Evolutionary conservation across 177 flowering plant genomes (phyloP).

Genomic region (Vitis hybrid): DNA sequence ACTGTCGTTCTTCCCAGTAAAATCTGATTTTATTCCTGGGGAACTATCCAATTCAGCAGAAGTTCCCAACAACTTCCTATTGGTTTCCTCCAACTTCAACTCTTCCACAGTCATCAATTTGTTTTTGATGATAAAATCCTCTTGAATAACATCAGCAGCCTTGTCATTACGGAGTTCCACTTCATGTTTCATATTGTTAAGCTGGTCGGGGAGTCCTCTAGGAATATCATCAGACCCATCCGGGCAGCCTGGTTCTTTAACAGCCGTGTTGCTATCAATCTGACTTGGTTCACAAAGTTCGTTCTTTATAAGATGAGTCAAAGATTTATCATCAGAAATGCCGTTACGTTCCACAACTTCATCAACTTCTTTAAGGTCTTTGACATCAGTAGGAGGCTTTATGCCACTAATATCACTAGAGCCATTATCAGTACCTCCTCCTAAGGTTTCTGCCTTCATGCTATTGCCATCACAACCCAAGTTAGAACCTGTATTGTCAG

Average conservation of each 20-base stretch:
- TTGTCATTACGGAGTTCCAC: slow-evolving; percentile 6
- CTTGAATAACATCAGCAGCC: slow-evolving; percentile 10
- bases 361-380: slow-evolving; percentile 12
- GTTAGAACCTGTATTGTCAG: slow-evolving; percentile 13
- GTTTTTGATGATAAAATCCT: slow-evolving; percentile 14
- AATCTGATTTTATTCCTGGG: slow-evolving; percentile 17
- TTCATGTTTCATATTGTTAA: slow-evolving; percentile 14
- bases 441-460: slow-evolving; percentile 4
- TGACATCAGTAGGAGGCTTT: slow-evolving; percentile 10
- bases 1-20: slow-evolving; percentile 16
- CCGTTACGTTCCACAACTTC: slow-evolving; percentile 3
- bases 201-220: slow-evolving; percentile 13
- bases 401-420: slow-evolving; percentile 17
- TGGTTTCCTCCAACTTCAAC: slow-evolving; percentile 12
- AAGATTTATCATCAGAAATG: slow-evolving; percentile 19
- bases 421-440: slow-evolving; percentile 13
- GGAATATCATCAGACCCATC: not conserved
- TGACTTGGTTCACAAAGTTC: slow-evolving; percentile 17
- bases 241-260: slow-evolving; percentile 12
- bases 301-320: slow-evolving; percentile 11
- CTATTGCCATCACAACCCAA: slow-evolving; percentile 14
- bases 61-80: slow-evolving; percentile 12
- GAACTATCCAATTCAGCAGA: slow-evolving; percentile 9
- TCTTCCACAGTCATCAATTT: slow-evolving; percentile 20
- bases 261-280: slow-evolving; percentile 8